Conservation (phyloP, 1,139 yeast genomes). For the Candida pseudoviswanathii region DNA sequence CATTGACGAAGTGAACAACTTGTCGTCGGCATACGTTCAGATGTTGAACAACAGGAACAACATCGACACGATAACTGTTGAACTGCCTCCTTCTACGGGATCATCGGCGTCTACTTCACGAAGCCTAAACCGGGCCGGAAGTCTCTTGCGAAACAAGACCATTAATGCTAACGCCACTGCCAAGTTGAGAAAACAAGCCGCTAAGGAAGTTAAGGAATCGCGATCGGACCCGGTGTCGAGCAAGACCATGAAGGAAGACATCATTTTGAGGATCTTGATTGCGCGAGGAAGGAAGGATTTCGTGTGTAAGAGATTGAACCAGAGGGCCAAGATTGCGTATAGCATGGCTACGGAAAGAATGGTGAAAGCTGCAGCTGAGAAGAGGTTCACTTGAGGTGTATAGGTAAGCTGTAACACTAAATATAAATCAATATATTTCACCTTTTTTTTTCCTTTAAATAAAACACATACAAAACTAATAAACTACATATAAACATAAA, state of each 20-base stretch:
- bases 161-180: slow-evolving; percentile 75
- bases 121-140: slow-evolving; percentile 35
- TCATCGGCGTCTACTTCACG: slow-evolving; percentile 4
- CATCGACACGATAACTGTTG: slow-evolving; percentile 17
- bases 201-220: slow-evolving; percentile 52
- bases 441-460: background rate
- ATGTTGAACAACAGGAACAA: slow-evolving; percentile 49
- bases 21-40: slow-evolving; percentile 54
- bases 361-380: slow-evolving; percentile 49
- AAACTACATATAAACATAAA: background rate
- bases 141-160: slow-evolving; percentile 65
- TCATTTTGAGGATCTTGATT: slow-evolving; percentile 62
- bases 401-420: background rate
- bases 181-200: slow-evolving; percentile 56
- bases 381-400: slow-evolving; percentile 21
- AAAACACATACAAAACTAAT: background rate
- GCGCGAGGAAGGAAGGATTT: slow-evolving; percentile 43
- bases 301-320: slow-evolving; percentile 59
- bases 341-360: slow-evolving; percentile 64
- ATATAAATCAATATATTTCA: slow-evolving; percentile 1
- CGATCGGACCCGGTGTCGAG: slow-evolving; percentile 58
- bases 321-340: slow-evolving; percentile 63
- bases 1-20: slow-evolving; percentile 59
- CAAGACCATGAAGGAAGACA: slow-evolving; percentile 62
- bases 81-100: slow-evolving; percentile 8